Conservation (phyloP, 192 early-diverging fungal genomes). For the Coemansia sp. region DNA sequence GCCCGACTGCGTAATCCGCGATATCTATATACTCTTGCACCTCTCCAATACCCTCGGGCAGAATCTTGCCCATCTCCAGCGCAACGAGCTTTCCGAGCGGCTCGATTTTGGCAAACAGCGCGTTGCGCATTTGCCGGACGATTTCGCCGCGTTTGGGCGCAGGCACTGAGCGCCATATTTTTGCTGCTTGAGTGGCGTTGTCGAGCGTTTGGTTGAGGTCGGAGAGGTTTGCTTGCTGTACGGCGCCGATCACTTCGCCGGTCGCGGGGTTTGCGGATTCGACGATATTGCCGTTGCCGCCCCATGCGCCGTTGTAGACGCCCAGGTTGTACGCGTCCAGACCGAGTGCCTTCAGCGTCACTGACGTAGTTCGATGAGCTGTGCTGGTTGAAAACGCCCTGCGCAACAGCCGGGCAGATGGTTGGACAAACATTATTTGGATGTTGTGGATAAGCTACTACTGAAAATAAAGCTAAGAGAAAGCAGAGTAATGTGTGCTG, state of each 20-base stretch:
- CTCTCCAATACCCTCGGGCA: conserved; percentile 89
- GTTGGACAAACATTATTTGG: neutral
- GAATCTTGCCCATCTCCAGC: conserved; percentile 94
- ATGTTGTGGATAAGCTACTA: neutral
- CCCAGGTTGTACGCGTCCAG: conserved; percentile 70
- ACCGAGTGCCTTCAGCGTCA: conserved; percentile 57
- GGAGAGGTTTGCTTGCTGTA: conserved; percentile 61
- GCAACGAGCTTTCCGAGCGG: conserved; percentile 84
- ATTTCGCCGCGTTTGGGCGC: conserved; percentile 88
- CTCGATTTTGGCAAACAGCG: conserved; percentile 69
- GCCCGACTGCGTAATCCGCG: conserved; percentile 85
- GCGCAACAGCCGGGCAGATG: neutral
- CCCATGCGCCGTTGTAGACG: conserved; percentile 76
- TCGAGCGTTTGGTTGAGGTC: conserved; percentile 67
- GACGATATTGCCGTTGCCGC: conserved; percentile 61
- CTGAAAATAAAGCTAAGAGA: no score
- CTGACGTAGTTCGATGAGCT: conserved; percentile 22
- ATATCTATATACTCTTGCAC: conserved; percentile 98
- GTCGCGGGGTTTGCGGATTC: conserved; percentile 75
- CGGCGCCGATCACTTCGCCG: conserved; percentile 78
- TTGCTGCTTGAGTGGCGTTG: conserved; percentile 63
- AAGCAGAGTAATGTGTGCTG: no score
- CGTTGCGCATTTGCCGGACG: conserved; percentile 84
- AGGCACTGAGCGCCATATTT: conserved; percentile 68
- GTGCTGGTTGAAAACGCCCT: conserved; percentile 28